These are phyloP conservation scores for Fusarium heterosporum DNA, from an alignment of 2,329 filamentous ascomycete genomes.

Conservation along the genomic window DNA sequence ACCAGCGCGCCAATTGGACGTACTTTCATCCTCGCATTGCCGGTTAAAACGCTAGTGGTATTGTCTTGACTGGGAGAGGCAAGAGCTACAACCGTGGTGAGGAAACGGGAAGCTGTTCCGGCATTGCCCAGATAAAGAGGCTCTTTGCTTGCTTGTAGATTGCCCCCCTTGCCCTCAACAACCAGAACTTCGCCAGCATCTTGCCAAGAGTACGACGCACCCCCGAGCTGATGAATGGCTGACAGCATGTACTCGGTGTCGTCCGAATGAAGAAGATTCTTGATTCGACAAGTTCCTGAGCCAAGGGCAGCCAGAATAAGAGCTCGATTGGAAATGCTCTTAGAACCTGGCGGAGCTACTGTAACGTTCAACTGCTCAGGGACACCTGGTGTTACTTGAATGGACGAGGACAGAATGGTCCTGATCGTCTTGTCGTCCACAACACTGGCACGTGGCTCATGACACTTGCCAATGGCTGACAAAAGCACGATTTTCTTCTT, in stretches of 20 bases:
- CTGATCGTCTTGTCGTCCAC: constrained; percentile 89
- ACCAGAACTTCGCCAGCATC: constrained; percentile 92
- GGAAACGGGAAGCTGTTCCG: constrained; percentile 93
- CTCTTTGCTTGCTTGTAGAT: constrained; percentile 78
- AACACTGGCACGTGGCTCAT: constrained; percentile 88
- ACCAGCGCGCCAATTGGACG: constrained; percentile 94
- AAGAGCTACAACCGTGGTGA: constrained; percentile 90
- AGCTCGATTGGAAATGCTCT: constrained; percentile 96
- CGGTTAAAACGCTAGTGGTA: constrained; percentile 81
- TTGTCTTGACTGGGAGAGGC: constrained; percentile 74
- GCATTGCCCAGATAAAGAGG: constrained; percentile 95
- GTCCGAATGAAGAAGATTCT: constrained; percentile 93
- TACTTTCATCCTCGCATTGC: constrained; percentile 96
- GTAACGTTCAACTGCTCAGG: constrained; percentile 73
- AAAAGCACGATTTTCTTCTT: constrained; percentile 97
- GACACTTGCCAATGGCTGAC: constrained; percentile 86
- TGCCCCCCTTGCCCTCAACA: constrained; percentile 90
- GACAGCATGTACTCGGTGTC: constrained; percentile 98
- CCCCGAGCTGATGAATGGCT: constrained; percentile 85
- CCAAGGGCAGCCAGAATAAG: constrained; percentile 94
- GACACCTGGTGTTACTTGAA: constrained; percentile 79
- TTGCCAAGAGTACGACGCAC: constrained; percentile 92
- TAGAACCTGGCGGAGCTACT: constrained; percentile 92
- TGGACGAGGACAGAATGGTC: constrained; percentile 82
- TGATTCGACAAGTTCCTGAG: constrained; percentile 85